Evolutionary conservation across 2,329 filamentous ascomycete species (phyloP).

Genomic region (Sclerotinia subarctica): DNA sequence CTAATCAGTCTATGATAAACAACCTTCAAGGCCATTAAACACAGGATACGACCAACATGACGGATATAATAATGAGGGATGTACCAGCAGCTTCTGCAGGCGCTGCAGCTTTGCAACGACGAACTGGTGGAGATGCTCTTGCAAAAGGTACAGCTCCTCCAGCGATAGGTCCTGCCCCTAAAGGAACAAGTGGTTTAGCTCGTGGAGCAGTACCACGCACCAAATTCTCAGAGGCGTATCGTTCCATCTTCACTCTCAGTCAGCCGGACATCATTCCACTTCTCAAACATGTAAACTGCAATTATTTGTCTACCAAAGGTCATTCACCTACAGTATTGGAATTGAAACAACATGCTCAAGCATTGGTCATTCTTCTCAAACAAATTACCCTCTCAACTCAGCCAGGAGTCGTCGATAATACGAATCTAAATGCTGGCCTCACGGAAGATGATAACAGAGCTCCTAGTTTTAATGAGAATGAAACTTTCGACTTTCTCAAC

Average conservation of each 20-base stretch:
- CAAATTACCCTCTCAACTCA: constrained; percentile 44
- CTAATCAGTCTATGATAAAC: neutral
- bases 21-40: neutral
- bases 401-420: constrained; percentile 32
- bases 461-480: constrained; percentile 32
- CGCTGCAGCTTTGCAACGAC: neutral
- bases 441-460: neutral
- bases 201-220: constrained; percentile 5
- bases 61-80: constrained; percentile 4
- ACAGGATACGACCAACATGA: neutral
- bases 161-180: neutral
- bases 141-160: neutral
- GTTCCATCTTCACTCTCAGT: constrained; percentile 24
- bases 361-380: constrained; percentile 52
- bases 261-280: constrained; percentile 4
- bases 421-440: constrained; percentile 16
- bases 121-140: neutral
- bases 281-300: constrained; percentile 53
- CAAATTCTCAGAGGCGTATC: constrained; percentile 27
- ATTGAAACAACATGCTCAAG: constrained; percentile 59
- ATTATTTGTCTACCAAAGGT: constrained; percentile 53
- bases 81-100: neutral
- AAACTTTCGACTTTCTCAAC: constrained; percentile 57
- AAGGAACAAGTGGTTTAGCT: constrained; percentile 1
- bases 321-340: constrained; percentile 53